Base-by-base conservation (phyloP, 805 yeast genomes). In the Cyberlindnera mississippiensis region DNA sequence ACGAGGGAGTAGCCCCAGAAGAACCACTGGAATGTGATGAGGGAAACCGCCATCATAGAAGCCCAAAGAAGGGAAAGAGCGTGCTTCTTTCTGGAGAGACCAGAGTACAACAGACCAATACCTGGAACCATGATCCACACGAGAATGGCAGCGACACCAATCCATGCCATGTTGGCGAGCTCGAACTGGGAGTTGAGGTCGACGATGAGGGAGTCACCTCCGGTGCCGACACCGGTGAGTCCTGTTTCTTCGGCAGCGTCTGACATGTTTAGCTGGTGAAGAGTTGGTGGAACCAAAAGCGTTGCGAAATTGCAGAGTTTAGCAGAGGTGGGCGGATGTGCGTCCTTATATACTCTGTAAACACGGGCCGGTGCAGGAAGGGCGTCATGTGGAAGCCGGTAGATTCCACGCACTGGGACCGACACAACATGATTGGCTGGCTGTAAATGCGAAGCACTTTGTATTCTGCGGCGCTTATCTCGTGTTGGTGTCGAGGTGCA, bases 71-170 rank as follows among this genome's bases (percentile, higher is more conserved):
- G 71, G 7, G 97, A 86, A 41, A 93, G 69, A n/a, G 97, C 96
- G 57, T 93, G 97, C 65, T 90, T 87, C 66, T 91, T 91, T 65
- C 99, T 80, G 13, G 96, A 82, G 48, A 93, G 69, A 51, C 99
- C 99, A 28, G 96, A 87, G 67, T 91, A 91, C 49, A 91, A 71
- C 41, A 93, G 67, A 47, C 98, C 99, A 40, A 93, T 82, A 48
- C 99, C 99, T 28, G 98, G 97, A 54, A 89, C 68, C 96, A 91
- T 93, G 56, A 91, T 79, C 89, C 95, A 90, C 47, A 91, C 98
- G 44, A 93, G 72, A 17, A 77, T 81, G 8, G 80, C 81, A n/a
- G 87, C 73, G 6, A 77, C 73, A 61, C 82, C 87, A 42, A 88
- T 74, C 95, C 95, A 89, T 4, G 79, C 87, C 86, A 85, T 82